Base-by-base conservation (phyloP, 345 rosid species). In the Eucalyptus pauciflora region DNA sequence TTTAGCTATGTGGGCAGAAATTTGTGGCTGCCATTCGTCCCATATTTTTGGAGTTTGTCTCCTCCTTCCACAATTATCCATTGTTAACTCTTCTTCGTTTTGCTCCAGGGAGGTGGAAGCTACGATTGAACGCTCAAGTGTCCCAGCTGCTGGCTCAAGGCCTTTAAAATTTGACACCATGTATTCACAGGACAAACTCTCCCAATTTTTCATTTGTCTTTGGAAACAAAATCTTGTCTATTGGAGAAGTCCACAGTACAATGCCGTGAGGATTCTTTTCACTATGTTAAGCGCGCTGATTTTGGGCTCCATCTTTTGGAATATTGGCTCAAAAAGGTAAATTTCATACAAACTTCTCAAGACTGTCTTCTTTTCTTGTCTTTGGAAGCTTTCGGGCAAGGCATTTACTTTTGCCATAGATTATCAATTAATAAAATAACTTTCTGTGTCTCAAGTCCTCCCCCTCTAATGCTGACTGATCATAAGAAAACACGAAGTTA, bases 241-340 rank as follows among this genome's bases (percentile, higher is more conserved):
- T 67, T 97, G 99, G 98, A 97, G 99, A 93, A 96, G 98, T 90
- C 99, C 99, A 67, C 95, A 90, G 62, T 97, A 97, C 91, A 97
- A 96, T 89, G 93, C 94, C 7, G 95, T 95, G 90, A 95, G 98
- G 76, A 22, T 97, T 89, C 48, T 90, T 76, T 97, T 95, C 90
- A 96, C 99, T 20, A 60, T 88, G 2, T 12, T 91, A 15, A 94
- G 94, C 80, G 99, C 98, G 18, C 16, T 95, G 85, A 94, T 97
- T 76, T 90, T 96, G 49, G 99, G 98, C 91, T 91, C 99, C 2
- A 94, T 96, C 83, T 97, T 96, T 88, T 96, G 99, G 99, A 91
- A 94, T 87, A 45, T 94, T 88, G 99, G 99, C 83, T 91, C 94
- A 31, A 89, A 88, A 90, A 95, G 97, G 97, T 92, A 92, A 87